Conservation (phyloP, 768 basidiomycete genomes). For the Agaricus sinodeliciosus region DNA sequence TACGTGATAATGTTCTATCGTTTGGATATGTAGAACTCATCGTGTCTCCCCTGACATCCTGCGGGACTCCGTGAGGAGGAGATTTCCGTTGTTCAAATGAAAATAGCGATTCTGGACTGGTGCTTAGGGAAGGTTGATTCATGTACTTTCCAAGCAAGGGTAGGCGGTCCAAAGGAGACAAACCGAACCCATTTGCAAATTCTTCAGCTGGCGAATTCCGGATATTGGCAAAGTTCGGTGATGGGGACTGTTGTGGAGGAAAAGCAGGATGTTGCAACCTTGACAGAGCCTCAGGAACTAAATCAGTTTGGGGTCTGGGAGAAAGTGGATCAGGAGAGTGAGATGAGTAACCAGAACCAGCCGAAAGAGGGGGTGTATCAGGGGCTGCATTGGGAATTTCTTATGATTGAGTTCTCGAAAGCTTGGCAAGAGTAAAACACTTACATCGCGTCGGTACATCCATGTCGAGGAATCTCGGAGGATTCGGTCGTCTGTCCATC, state of each 20-base stretch:
- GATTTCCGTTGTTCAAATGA: constrained; percentile 2
- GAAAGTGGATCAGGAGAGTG: constrained; percentile 37
- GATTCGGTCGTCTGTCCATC: constrained; percentile 24
- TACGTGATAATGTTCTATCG: constrained; percentile 5
- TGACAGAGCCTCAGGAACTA: constrained; percentile 14
- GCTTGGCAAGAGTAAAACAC: constrained; percentile 16
- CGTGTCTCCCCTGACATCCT: not conserved
- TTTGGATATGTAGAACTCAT: constrained; percentile 4
- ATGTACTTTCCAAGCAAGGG: constrained; percentile 57
- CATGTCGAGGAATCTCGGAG: constrained; percentile 41
- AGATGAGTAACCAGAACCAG: constrained; percentile 38
- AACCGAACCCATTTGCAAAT: constrained; percentile 6
- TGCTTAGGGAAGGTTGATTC: constrained; percentile 23
- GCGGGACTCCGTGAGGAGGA: not conserved
- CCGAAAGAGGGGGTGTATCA: constrained; percentile 40
- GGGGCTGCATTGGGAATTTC: constrained; percentile 21
- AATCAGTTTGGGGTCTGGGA: constrained; percentile 30
- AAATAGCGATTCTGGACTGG: constrained; percentile 4
- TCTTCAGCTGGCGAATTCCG: constrained; percentile 9
- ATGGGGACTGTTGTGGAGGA: constrained; percentile 14
- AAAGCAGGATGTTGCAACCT: constrained; percentile 18
- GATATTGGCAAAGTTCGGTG: constrained; percentile 11
- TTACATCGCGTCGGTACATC: constrained; percentile 35
- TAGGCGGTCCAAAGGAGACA: constrained; percentile 20
- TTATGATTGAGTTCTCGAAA: constrained; percentile 8